These are phyloP conservation scores for baker's yeast (Saccharomyces cerevisiae) DNA, from an alignment of 805 yeast species.

Conservation along the genomic window DNA sequence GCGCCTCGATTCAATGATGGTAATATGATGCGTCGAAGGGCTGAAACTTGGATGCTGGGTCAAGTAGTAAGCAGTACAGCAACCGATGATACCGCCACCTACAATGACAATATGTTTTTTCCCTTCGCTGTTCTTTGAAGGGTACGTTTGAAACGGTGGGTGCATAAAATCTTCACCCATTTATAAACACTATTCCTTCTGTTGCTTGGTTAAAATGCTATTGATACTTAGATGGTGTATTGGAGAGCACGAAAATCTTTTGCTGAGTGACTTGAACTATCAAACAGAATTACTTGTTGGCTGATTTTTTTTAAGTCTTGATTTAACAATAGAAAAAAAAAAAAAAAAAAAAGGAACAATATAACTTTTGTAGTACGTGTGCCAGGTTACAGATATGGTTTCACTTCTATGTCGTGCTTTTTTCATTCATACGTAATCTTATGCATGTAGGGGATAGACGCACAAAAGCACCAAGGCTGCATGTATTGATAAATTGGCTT, in stretches of 20 bases:
- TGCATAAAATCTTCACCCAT: conserved; percentile 1
- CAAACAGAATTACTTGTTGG: not conserved
- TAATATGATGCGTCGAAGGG: conserved; percentile 65
- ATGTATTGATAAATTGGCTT: not conserved
- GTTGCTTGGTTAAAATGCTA: not conserved
- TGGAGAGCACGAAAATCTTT: not conserved
- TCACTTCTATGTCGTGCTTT: not conserved
- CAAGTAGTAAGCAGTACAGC: conserved; percentile 84
- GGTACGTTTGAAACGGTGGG: conserved; percentile 12
- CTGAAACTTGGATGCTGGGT: conserved; percentile 77
- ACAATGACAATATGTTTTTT: conserved; percentile 75
- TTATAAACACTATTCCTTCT: not conserved
- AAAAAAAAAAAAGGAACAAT: not conserved
- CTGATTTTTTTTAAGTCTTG: not conserved
- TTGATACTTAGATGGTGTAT: not conserved
- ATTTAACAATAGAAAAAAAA: not conserved
- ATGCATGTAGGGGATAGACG: not conserved
- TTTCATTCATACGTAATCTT: not conserved
- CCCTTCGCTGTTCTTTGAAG: conserved; percentile 33
- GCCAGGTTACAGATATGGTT: not conserved
- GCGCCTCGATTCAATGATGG: conserved; percentile 78
- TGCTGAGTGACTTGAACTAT: not conserved
- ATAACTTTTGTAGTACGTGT: not conserved
- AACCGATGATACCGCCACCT: conserved; percentile 96
- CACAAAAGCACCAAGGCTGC: not conserved